Percentiles rank a stretch among this genome's conserved stretches.
Conservation (phyloP, 768 basidiomycete species). For the Piloderma croceum region DNA sequence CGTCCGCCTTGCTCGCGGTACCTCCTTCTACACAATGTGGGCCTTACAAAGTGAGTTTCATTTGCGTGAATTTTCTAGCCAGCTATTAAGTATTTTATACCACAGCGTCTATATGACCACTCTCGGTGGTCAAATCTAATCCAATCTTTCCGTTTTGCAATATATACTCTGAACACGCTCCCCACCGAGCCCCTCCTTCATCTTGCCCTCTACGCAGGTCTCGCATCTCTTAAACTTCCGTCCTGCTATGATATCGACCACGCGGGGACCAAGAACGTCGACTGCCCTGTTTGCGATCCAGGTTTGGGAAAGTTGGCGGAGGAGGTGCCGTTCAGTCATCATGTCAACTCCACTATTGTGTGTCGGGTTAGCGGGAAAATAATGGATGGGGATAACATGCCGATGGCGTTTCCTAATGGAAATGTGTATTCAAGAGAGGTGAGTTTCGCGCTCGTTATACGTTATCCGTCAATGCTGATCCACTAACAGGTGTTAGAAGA, state of each 20-base stretch:
- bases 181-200: conserved; percentile 84
- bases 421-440: conserved; percentile 93
- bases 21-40: conserved; percentile 63
- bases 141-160: conserved; percentile 76
- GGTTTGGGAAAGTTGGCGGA: conserved; percentile 70
- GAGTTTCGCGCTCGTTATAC: conserved; percentile 18
- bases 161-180: conserved; percentile 82
- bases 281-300: conserved; percentile 89
- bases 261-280: conserved; percentile 70
- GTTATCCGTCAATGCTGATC: conserved; percentile 10
- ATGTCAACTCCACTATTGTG: conserved; percentile 93
- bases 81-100: conserved; percentile 2
- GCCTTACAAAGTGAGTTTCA: conserved; percentile 65
- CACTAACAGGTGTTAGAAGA: conserved; percentile 69
- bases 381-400: conserved; percentile 92
- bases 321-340: conserved; percentile 89
- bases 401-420: conserved; percentile 87
- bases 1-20: conserved; percentile 73
- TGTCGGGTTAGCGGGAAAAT: conserved; percentile 88
- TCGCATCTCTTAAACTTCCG: conserved; percentile 86
- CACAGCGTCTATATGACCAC: conserved; percentile 75
- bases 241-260: conserved; percentile 62
- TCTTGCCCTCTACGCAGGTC: conserved; percentile 85
- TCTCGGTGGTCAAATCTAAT: conserved; percentile 73
- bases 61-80: neutral